Evolutionary conservation across 1,284 basidiomycete species (phyloP).

Genomic region (Neolentinus lepideus): DNA sequence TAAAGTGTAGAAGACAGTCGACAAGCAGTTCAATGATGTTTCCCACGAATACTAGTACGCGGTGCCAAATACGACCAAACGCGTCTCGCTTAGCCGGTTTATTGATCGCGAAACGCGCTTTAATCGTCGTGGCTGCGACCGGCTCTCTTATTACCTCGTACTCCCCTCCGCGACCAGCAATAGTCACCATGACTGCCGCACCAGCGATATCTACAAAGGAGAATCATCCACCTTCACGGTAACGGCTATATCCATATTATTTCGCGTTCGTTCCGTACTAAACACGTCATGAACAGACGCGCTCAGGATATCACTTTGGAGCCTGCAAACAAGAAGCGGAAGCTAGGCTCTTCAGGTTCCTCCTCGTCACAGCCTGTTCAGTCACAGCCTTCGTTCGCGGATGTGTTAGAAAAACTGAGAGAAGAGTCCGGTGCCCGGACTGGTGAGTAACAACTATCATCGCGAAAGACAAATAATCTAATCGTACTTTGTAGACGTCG

Average conservation of each 20-base stretch:
- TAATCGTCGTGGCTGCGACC: background rate
- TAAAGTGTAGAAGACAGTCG: too few relatives aligned
- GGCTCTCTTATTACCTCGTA: background rate
- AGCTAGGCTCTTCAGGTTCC: constrained; percentile 33
- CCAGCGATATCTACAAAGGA: background rate
- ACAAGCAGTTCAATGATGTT: background rate
- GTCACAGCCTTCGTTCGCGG: constrained; percentile 56
- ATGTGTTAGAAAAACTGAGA: constrained; percentile 71
- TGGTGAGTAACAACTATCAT: constrained; percentile 24
- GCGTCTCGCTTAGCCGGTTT: constrained; percentile 12
- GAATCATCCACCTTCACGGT: background rate
- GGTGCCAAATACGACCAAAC: constrained; percentile 19
- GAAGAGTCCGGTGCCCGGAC: constrained; percentile 49
- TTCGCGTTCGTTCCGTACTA: background rate
- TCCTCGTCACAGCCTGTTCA: constrained; percentile 28
- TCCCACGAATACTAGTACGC: background rate
- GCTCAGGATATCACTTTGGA: constrained; percentile 13
- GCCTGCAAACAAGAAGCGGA: constrained; percentile 54
- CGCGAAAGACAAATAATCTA: background rate
- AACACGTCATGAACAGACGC: background rate
- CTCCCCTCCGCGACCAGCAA: background rate
- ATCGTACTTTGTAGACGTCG: constrained; percentile 37
- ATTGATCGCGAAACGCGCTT: constrained; percentile 10
- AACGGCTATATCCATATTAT: background rate
- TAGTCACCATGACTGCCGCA: background rate